These are phyloP conservation scores for Lachnellula arida DNA, from an alignment of 2,329 filamentous ascomycete species.

Conservation along the genomic window DNA sequence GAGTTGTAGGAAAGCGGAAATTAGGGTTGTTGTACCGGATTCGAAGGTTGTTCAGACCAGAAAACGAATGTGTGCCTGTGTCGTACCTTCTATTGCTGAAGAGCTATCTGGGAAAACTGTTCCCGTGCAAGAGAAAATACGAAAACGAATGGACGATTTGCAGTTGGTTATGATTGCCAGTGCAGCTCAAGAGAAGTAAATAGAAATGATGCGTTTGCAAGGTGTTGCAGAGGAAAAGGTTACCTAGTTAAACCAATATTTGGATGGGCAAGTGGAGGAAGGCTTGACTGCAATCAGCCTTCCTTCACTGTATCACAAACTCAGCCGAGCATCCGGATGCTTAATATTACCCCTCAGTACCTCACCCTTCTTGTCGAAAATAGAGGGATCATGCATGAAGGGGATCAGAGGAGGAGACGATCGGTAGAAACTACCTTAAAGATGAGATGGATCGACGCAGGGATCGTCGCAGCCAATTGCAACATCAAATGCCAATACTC, in stretches of 20 bases:
- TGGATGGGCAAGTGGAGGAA: too few species aligned
- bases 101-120: neutral
- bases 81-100: neutral
- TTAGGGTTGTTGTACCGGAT: neutral
- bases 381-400: too few species aligned
- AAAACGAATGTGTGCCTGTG: neutral
- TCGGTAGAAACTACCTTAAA: too few species aligned
- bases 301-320: too few species aligned
- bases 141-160: neutral
- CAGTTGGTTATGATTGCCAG: neutral
- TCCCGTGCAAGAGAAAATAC: neutral
- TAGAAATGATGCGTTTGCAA: neutral
- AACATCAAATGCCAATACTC: too few species aligned
- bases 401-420: too few species aligned
- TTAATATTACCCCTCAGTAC: too few species aligned
- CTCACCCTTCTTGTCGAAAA: too few species aligned
- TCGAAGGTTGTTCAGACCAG: neutral
- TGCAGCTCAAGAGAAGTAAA: neutral
- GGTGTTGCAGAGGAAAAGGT: neutral
- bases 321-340: too few species aligned
- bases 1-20: neutral
- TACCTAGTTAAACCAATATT: neutral
- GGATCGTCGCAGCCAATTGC: too few species aligned
- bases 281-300: too few species aligned
- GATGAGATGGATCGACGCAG: too few species aligned